These are phyloP conservation scores for Polychytrium aggregatum DNA, from an alignment of 192 early-diverging fungal species.

Conservation along the genomic window DNA sequence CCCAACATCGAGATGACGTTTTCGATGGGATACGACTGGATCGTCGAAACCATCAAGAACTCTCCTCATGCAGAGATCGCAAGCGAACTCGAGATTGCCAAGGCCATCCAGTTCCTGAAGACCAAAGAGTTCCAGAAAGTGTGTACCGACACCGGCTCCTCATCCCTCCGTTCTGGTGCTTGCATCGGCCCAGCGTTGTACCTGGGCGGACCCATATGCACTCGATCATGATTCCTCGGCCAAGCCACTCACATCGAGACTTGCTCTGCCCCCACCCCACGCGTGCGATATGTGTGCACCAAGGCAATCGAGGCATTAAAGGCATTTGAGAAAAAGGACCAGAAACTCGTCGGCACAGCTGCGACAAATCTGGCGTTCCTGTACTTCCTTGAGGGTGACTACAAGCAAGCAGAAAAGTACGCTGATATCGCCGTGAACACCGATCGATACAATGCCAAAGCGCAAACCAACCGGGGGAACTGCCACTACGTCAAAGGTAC, in stretches of 20 bases:
- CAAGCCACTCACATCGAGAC: no score
- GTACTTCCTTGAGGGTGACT: conserved; percentile 45
- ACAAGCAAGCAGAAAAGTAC: conserved; percentile 39
- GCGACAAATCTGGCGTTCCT: conserved; percentile 48
- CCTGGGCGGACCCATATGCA: no score
- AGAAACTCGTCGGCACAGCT: conserved; percentile 39
- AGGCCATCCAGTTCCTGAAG: conserved; percentile 43
- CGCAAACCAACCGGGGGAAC: conserved; percentile 43
- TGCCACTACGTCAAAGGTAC: conserved; percentile 20
- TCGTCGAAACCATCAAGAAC: conserved; percentile 36
- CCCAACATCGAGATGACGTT: conserved; percentile 31
- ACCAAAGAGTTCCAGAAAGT: conserved; percentile 39
- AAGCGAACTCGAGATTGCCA: conserved; percentile 47
- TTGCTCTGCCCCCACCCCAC: no score
- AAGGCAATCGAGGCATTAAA: conserved; percentile 42
- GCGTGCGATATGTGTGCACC: no score
- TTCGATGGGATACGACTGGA: conserved; percentile 39
- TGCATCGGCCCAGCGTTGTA: no score
- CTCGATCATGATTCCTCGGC: no score
- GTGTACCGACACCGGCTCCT: no score
- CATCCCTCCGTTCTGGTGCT: no score
- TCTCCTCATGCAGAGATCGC: conserved; percentile 39
- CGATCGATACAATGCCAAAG: conserved; percentile 51
- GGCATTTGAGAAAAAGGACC: conserved; percentile 45
- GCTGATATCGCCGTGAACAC: conserved; percentile 37